Percentiles rank a stretch among this genome's conserved stretches.
Conservation (phyloP, 306 rosid genomes). For the Urtica urens region DNA sequence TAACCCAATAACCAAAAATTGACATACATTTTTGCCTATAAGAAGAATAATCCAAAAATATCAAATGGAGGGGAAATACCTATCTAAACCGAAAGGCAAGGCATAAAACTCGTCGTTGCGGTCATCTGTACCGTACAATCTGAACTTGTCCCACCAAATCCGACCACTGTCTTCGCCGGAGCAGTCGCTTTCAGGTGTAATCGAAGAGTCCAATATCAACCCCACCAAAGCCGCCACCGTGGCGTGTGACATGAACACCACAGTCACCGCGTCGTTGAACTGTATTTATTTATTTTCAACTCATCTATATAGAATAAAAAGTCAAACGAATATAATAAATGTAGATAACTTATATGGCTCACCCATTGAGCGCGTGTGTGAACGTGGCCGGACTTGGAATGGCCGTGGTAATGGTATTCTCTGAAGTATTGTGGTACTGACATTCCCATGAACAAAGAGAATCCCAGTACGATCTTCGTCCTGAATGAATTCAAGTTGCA, state of each 20-base stretch:
- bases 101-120: constrained; percentile 63
- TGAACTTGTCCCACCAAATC: constrained; percentile 69
- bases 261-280: constrained; percentile 35
- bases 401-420: constrained; percentile 43
- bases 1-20: too few species aligned
- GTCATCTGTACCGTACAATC: constrained; percentile 40
- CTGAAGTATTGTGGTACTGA: constrained; percentile 78
- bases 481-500: constrained; percentile 77
- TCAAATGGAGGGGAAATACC: constrained; percentile 41
- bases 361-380: constrained; percentile 50
- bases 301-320: neutral
- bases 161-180: constrained; percentile 42
- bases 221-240: constrained; percentile 62
- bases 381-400: constrained; percentile 15
- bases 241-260: constrained; percentile 62
- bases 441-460: constrained; percentile 68
- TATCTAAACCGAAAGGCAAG: constrained; percentile 41
- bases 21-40: too few species aligned
- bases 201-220: constrained; percentile 43
- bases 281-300: too few species aligned
- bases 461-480: constrained; percentile 62
- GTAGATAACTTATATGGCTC: constrained; percentile 16
- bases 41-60: too few species aligned
- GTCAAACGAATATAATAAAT: neutral
- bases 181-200: constrained; percentile 32